phyloP scores from a whole-genome alignment of 1,139 yeast species.

The Candida sp. region DNA sequence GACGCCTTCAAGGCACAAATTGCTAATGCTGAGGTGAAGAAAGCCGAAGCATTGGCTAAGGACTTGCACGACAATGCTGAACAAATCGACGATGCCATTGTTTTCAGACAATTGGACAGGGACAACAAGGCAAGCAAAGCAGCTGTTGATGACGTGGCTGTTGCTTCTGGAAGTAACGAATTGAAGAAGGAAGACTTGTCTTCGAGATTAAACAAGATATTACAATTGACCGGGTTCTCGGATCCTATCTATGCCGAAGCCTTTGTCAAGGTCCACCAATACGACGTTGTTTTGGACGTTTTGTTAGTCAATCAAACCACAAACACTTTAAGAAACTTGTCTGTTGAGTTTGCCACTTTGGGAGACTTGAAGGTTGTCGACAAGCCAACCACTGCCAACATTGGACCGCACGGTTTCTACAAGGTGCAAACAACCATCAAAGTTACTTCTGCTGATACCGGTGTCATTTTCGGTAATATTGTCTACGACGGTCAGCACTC shows the following conservation, averaged over 20 bases:
- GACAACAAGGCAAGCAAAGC: constrained; percentile 36
- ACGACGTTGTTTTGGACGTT: constrained; percentile 94
- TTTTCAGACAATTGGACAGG: constrained; percentile 81
- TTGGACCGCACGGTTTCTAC: constrained; percentile 97
- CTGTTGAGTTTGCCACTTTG: constrained; percentile 95
- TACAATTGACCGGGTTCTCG: constrained; percentile 95
- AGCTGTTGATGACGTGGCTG: constrained; percentile 54
- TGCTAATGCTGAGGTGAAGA: constrained; percentile 55
- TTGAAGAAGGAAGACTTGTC: constrained; percentile 61
- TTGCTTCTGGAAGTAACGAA: constrained; percentile 44
- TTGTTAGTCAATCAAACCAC: constrained; percentile 94
- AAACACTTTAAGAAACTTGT: constrained; percentile 86
- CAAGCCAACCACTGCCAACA: constrained; percentile 89
- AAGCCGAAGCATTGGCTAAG: constrained; percentile 61
- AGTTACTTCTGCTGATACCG: constrained; percentile 97
- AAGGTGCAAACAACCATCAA: constrained; percentile 87
- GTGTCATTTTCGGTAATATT: constrained; percentile 96
- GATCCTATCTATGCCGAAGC: constrained; percentile 99
- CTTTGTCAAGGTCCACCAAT: constrained; percentile 91
- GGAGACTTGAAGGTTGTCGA: constrained; percentile 97
- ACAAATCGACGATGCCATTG: constrained; percentile 81
- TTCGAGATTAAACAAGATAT: constrained; percentile 85
- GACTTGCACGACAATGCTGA: constrained; percentile 71
- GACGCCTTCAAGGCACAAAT: constrained; percentile 79
- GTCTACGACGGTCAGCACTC: constrained; percentile 97